phyloP scores from a whole-genome alignment of 805 yeast genomes.

The Wickerhamiella lipophila region DNA sequence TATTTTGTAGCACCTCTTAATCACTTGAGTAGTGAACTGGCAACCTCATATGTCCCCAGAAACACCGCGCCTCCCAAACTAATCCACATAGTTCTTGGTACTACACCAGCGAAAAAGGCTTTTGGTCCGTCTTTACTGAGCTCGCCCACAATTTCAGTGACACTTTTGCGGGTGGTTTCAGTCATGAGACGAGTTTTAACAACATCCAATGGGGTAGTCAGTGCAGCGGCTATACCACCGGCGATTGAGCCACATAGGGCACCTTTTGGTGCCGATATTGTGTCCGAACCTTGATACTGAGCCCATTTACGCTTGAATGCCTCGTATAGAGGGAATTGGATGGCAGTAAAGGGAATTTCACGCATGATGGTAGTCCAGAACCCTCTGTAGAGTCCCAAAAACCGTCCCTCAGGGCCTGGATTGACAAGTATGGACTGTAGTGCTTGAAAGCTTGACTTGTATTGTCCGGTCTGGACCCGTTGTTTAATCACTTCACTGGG shows the following conservation, averaged over 20 bases:
- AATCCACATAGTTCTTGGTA: slow-evolving; percentile 95
- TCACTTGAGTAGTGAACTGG: not conserved
- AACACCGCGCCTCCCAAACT: slow-evolving; percentile 98
- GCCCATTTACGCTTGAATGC: slow-evolving; percentile 55
- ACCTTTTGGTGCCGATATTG: slow-evolving; percentile 55
- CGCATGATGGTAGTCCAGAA: slow-evolving; percentile 86
- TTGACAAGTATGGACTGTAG: slow-evolving; percentile 49
- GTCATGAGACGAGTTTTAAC: slow-evolving; percentile 89
- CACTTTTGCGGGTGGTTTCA: slow-evolving; percentile 37
- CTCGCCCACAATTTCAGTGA: slow-evolving; percentile 36
- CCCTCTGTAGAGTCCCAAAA: slow-evolving; percentile 78
- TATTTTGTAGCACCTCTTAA: too few species aligned
- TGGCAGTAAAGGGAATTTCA: slow-evolving; percentile 92
- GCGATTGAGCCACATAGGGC: slow-evolving; percentile 85
- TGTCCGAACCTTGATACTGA: slow-evolving; percentile 31
- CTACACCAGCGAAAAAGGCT: slow-evolving; percentile 73
- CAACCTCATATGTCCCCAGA: slow-evolving; percentile 74
- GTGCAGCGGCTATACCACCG: slow-evolving; percentile 90
- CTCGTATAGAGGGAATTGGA: slow-evolving; percentile 92
- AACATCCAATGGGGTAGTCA: slow-evolving; percentile 90
- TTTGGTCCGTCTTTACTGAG: slow-evolving; percentile 52
- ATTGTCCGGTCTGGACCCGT: slow-evolving; percentile 67
- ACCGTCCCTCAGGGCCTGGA: slow-evolving; percentile 61
- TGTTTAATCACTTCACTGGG: slow-evolving; percentile 97
- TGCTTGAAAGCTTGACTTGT: slow-evolving; percentile 50